phyloP scores from a whole-genome alignment of 768 basidiomycete species.

The Auricularia sp. region DNA sequence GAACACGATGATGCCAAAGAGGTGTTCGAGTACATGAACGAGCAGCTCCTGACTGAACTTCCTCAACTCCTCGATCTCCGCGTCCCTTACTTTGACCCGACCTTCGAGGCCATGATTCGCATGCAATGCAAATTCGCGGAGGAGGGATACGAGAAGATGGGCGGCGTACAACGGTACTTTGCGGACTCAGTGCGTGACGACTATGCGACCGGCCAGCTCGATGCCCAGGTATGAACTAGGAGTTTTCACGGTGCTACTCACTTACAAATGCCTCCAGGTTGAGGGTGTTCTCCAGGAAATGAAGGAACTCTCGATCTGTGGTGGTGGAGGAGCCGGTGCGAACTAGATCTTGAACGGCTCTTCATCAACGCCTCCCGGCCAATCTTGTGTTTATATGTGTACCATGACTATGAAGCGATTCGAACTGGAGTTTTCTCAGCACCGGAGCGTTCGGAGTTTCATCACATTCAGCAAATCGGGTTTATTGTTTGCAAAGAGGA shows the following conservation, averaged over 20 bases:
- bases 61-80: conserved; percentile 90
- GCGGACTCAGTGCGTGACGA: conserved; percentile 85
- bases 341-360: no score
- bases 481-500: no score
- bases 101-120: conserved; percentile 97
- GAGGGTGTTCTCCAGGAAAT: conserved; percentile 95
- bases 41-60: conserved; percentile 81
- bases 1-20: conserved; percentile 93
- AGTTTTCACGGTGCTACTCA: not conserved
- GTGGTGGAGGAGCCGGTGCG: conserved; percentile 24
- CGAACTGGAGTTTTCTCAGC: no score
- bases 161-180: conserved; percentile 93
- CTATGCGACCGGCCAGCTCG: conserved; percentile 92
- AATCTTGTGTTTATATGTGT: no score
- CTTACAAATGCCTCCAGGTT: conserved; percentile 39
- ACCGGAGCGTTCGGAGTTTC: no score
- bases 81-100: conserved; percentile 96
- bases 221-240: conserved; percentile 60
- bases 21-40: conserved; percentile 86
- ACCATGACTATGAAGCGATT: no score
- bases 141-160: conserved; percentile 95
- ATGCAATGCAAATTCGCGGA: conserved; percentile 97
- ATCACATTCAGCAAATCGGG: no score
- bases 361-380: no score
- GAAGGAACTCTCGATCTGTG: conserved; percentile 91